Conservation (phyloP, 202 grass and related monocot species). For the Carex arenaria region DNA sequence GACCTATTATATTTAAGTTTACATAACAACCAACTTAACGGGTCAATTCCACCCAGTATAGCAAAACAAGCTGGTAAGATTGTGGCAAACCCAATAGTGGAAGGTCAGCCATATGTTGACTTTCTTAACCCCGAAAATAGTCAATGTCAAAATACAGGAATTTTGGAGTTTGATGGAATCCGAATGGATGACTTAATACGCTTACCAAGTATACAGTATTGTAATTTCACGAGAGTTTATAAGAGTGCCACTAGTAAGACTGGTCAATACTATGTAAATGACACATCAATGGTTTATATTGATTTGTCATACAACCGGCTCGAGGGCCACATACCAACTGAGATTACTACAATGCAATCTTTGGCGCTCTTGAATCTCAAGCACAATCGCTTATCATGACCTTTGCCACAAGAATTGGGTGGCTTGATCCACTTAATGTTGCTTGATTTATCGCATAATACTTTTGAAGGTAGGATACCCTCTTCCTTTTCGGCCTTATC, state of each 20-base stretch:
- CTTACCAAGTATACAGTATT: slow-evolving; percentile 6
- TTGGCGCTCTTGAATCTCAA: slow-evolving; percentile 78
- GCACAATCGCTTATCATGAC: slow-evolving; percentile 55
- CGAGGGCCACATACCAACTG: slow-evolving; percentile 44
- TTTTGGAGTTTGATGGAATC: slow-evolving; percentile 22
- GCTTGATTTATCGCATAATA: slow-evolving; percentile 67
- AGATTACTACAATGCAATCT: slow-evolving; percentile 67
- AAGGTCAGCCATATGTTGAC: too few species aligned
- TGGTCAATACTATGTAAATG: too few species aligned
- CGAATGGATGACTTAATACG: not conserved
- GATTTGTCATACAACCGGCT: slow-evolving; percentile 85
- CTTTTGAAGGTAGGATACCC: slow-evolving; percentile 63
- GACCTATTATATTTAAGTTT: slow-evolving; percentile 42
- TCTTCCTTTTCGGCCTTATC: slow-evolving; percentile 51
- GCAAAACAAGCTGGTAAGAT: slow-evolving; percentile 73
- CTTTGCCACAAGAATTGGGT: slow-evolving; percentile 51
- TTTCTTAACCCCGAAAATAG: too few species aligned
- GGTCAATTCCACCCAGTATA: slow-evolving; percentile 26
- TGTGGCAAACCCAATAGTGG: not conserved
- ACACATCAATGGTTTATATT: slow-evolving; percentile 28
- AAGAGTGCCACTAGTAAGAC: too few species aligned
- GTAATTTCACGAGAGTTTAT: not conserved
- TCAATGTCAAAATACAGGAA: too few species aligned
- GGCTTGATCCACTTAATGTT: slow-evolving; percentile 34
- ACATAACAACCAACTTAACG: slow-evolving; percentile 66